Evolutionary conservation across 1,284 basidiomycete genomes (phyloP).

Genomic region (Trichosporon sp.): DNA sequence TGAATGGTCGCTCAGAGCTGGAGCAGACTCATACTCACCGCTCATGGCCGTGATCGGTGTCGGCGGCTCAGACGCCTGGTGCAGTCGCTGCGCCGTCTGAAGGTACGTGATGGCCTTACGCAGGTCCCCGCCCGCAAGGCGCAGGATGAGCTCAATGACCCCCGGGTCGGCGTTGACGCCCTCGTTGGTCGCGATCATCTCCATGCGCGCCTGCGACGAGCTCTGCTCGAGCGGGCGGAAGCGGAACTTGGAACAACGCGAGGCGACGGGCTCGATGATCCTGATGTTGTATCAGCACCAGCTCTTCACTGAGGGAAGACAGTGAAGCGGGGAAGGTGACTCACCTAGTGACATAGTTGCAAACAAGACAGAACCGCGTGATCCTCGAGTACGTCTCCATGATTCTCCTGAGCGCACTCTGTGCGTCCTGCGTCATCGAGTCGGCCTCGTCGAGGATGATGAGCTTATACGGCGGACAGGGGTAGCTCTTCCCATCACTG

Average conservation of each 20-base stretch:
- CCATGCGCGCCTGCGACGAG: slow-evolving; percentile 70
- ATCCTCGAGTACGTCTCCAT: slow-evolving; percentile 98
- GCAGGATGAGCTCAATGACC: slow-evolving; percentile 46
- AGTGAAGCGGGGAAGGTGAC: slow-evolving; percentile 23
- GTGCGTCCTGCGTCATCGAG: slow-evolving; percentile 99
- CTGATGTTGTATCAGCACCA: slow-evolving; percentile 51
- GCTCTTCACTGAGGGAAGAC: no score
- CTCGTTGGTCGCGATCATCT: slow-evolving; percentile 66
- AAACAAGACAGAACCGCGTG: slow-evolving; percentile 96
- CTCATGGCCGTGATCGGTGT: slow-evolving; percentile 61
- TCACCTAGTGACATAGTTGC: slow-evolving; percentile 97
- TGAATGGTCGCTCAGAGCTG: neutral
- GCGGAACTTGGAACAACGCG: slow-evolving; percentile 98
- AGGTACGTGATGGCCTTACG: slow-evolving; percentile 98
- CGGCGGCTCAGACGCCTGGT: slow-evolving; percentile 61
- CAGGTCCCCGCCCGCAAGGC: slow-evolving; percentile 78
- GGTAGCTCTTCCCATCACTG: slow-evolving; percentile 73
- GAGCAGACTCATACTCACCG: slow-evolving; percentile 28
- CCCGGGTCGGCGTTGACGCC: slow-evolving; percentile 51
- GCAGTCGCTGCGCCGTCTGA: slow-evolving; percentile 87
- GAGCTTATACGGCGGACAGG: slow-evolving; percentile 97
- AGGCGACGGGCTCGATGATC: slow-evolving; percentile 97
- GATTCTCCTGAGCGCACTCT: slow-evolving; percentile 88
- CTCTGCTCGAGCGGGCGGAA: slow-evolving; percentile 83
- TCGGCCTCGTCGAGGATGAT: slow-evolving; percentile 99